Percentiles rank a stretch among this genome's conserved stretches.
These are phyloP conservation scores for Tuber melanosporum DNA, from an alignment of 495 filamentous ascomycete species.

Conservation along the genomic window DNA sequence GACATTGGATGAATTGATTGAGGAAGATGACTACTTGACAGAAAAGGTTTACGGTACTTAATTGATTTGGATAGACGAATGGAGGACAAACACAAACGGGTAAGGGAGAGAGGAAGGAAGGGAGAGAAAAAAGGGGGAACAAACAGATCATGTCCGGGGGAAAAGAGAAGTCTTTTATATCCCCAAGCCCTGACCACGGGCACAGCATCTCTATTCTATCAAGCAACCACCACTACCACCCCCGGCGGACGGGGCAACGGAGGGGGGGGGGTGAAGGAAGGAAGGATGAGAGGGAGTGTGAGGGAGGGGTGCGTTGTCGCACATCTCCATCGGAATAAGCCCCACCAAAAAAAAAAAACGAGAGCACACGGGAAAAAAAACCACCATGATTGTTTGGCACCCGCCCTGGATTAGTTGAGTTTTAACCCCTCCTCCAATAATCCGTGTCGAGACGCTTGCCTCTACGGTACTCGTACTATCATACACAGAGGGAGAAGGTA, in stretches of 20 bases:
- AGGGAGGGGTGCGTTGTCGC: background rate
- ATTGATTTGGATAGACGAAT: slow-evolving; percentile 1
- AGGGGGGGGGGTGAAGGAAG: background rate
- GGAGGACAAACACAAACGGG: slow-evolving; percentile 8
- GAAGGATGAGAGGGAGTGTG: background rate
- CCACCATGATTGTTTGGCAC: background rate
- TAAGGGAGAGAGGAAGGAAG: slow-evolving; percentile 14
- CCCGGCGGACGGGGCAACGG: background rate
- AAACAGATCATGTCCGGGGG: background rate
- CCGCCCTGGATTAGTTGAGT: background rate
- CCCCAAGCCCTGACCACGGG: background rate
- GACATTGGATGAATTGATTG: slow-evolving; percentile 25
- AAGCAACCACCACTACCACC: background rate
- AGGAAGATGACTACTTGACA: background rate
- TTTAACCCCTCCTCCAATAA: background rate
- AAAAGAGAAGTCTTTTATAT: slow-evolving; percentile 1
- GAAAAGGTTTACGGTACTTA: slow-evolving; percentile 8
- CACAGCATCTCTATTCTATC: background rate
- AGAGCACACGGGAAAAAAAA: background rate
- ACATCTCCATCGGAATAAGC: background rate
- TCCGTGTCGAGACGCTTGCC: background rate
- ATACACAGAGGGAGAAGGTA: background rate
- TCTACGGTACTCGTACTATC: background rate
- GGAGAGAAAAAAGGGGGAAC: slow-evolving; percentile 10
- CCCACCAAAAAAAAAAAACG: background rate